Evolutionary conservation across 352 stramenopile genomes (phyloP).

Genomic region (Paralagenidium karlingii): DNA sequence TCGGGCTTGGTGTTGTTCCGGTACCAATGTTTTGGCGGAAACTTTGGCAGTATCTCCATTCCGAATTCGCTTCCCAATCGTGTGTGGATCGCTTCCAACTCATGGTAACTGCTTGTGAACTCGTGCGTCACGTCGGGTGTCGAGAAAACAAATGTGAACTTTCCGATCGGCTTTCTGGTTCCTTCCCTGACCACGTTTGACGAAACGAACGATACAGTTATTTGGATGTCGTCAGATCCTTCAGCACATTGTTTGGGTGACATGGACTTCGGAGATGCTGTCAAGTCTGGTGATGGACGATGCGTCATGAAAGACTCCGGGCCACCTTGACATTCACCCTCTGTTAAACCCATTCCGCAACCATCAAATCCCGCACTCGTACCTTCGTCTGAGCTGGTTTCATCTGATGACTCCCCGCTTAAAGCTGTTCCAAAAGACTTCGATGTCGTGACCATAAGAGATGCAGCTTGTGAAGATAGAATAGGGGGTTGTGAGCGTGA

Average conservation of each 20-base stretch:
- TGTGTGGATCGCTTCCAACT: constrained; percentile 62
- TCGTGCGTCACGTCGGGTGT: constrained; percentile 20
- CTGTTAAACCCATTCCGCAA: background rate
- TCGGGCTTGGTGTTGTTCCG: constrained; percentile 74
- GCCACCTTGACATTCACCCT: no score
- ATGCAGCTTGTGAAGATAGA: background rate
- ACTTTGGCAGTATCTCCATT: constrained; percentile 34
- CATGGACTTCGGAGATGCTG: background rate
- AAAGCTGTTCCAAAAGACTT: background rate
- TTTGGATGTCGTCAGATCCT: no score
- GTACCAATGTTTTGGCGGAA: constrained; percentile 60
- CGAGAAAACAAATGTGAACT: constrained; percentile 60
- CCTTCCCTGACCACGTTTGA: constrained; percentile 27
- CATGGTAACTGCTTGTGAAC: constrained; percentile 50
- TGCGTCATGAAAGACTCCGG: no score
- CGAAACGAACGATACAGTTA: constrained; percentile 34
- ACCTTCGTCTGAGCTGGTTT: background rate
- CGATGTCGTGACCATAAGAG: background rate
- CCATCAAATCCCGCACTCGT: background rate
- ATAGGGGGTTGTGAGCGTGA: background rate
- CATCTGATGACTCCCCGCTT: no score
- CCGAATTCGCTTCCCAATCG: constrained; percentile 19
- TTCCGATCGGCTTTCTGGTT: constrained; percentile 43
- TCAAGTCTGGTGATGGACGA: background rate
- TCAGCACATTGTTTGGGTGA: no score